These are phyloP conservation scores for Nigrospora oryzae DNA, from an alignment of 2,329 filamentous ascomycete species.

Conservation along the genomic window DNA sequence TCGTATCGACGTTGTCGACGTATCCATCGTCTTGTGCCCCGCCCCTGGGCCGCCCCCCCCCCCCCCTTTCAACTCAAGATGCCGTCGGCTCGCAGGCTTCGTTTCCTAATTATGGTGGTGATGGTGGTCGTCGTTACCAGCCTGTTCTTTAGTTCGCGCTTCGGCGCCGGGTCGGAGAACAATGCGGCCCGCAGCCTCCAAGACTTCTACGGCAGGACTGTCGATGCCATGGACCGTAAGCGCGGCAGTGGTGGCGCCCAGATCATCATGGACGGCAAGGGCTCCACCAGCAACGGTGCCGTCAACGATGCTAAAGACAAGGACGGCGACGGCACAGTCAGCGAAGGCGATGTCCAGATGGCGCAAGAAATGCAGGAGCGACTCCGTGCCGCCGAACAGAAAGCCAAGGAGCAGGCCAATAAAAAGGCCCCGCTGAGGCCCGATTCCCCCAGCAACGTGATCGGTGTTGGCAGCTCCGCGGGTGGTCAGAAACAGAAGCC, in stretches of 20 bases:
- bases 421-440: slow-evolving; percentile 55
- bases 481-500: slow-evolving; percentile 36
- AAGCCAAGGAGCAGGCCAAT: slow-evolving; percentile 61
- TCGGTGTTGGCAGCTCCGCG: slow-evolving; percentile 51
- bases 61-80: slow-evolving; percentile 31
- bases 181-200: slow-evolving; percentile 30
- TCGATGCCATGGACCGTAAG: slow-evolving; percentile 37
- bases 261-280: slow-evolving; percentile 30
- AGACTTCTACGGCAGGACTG: slow-evolving; percentile 54
- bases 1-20: no score
- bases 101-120: slow-evolving; percentile 56
- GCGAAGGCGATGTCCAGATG: slow-evolving; percentile 46
- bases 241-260: slow-evolving; percentile 19
- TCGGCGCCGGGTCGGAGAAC: slow-evolving; percentile 39
- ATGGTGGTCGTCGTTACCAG: slow-evolving; percentile 57
- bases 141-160: slow-evolving; percentile 64
- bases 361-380: slow-evolving; percentile 49
- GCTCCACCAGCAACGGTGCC: slow-evolving; percentile 13
- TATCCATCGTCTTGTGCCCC: no score
- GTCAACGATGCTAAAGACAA: slow-evolving; percentile 35
- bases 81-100: slow-evolving; percentile 63
- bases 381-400: slow-evolving; percentile 59
- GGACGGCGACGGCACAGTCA: slow-evolving; percentile 46
- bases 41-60: no score
- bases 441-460: slow-evolving; percentile 46